phyloP scores from a whole-genome alignment of 306 rosid genomes.

The Clitoria ternatea region DNA sequence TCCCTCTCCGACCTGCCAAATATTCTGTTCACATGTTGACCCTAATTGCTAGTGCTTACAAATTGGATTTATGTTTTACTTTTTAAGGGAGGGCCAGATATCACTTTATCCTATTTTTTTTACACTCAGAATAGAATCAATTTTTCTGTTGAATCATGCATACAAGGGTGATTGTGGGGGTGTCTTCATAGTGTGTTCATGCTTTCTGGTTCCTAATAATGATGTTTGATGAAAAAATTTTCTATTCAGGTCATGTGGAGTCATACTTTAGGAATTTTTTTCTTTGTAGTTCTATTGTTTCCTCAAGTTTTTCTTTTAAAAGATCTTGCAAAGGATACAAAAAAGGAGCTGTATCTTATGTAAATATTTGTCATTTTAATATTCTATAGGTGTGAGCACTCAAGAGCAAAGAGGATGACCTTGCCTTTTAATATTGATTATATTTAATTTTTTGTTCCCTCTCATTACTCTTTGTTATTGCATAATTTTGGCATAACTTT shows the following conservation, averaged over 20 bases:
- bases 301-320: background rate
- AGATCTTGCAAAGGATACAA: background rate
- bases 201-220: constrained; percentile 1
- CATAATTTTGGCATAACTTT: constrained; percentile 9
- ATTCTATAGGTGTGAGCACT: background rate
- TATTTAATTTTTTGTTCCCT: background rate
- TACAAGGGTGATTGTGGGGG: background rate
- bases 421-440: background rate
- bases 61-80: constrained; percentile 21
- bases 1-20: constrained; percentile 2
- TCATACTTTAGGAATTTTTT: background rate
- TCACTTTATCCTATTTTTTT: background rate
- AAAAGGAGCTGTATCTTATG: background rate
- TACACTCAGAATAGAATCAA: background rate
- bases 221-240: background rate
- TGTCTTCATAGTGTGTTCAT: background rate
- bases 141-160: background rate
- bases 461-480: background rate
- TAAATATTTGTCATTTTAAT: background rate
- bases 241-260: constrained; percentile 6
- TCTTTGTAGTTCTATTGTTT: background rate
- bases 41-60: background rate
- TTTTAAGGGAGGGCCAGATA: constrained; percentile 1
- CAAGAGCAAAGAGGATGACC: background rate
- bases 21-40: background rate